Percentiles rank a stretch among this genome's conserved stretches.
Evolutionary conservation across 2,329 filamentous ascomycete genomes (phyloP).

Genomic region (Mycocentrospora acerina): DNA sequence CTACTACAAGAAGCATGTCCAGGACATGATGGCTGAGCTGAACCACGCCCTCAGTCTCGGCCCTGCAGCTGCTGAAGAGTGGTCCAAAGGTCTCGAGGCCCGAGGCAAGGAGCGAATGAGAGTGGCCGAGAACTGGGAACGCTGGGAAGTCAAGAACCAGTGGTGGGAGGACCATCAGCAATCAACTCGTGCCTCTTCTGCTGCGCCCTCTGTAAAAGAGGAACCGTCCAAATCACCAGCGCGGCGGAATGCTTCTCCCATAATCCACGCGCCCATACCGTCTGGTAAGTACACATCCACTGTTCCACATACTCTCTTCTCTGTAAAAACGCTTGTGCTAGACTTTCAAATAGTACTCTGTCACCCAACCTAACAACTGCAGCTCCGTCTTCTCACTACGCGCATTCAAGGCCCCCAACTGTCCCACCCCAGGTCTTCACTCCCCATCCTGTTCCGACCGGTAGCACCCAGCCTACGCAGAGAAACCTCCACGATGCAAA

Average conservation of each 20-base stretch:
- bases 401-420: conserved; percentile 35
- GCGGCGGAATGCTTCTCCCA: conserved; percentile 27
- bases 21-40: conserved; percentile 64
- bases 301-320: conserved; percentile 17
- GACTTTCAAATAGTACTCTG: conserved; percentile 20
- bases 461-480: conserved; percentile 27
- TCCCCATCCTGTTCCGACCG: conserved; percentile 26
- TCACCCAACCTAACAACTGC: conserved; percentile 31
- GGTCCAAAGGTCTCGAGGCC: conserved; percentile 71
- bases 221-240: conserved; percentile 27
- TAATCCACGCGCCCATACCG: conserved; percentile 37
- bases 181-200: no score
- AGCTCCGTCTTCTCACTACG: conserved; percentile 31
- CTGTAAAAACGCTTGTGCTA: conserved; percentile 13
- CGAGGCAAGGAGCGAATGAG: conserved; percentile 62
- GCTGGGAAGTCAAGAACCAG: conserved; percentile 60
- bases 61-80: conserved; percentile 70
- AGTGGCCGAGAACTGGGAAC: conserved; percentile 72
- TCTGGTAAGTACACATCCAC: conserved; percentile 34
- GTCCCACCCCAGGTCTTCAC: conserved; percentile 37
- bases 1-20: conserved; percentile 65
- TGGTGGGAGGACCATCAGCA: conserved; percentile 16
- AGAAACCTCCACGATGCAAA: conserved; percentile 64
- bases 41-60: conserved; percentile 66
- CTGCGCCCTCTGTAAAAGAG: no score